Base-by-base conservation (phyloP, 106 monocot species). In the Ottelia alismoides region DNA sequence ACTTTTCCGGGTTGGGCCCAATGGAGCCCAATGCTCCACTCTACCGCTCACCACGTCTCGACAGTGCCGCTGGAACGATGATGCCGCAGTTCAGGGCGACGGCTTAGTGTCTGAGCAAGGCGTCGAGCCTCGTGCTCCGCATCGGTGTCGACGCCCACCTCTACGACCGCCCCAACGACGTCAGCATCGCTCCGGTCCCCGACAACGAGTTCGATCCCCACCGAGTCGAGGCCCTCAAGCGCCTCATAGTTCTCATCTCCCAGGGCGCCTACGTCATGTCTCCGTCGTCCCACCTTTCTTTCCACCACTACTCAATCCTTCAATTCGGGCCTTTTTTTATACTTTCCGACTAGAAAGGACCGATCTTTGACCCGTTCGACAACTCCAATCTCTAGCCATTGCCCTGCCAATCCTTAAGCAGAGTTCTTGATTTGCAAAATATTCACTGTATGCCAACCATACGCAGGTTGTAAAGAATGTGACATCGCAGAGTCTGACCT, bases 101-200 rank as follows among this genome's bases (percentile, higher is more conserved):
- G 55, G 82, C 78, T 63, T 89, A 77, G 54, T 70, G 79, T 64
- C 49, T 89, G 24, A 75, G 72, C 53, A 74, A 74, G 67, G 88
- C 96, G 11, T 89, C 96, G 47, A 82, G 79, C 30, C 72, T 98
- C 47, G 82, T 98, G 30, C 55, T 82, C 53, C 66, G 89, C 50
- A 85, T 98, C 69, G 98, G 98, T 61, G 90, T 85, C 51, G 98
- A 98, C 35, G 98, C 98, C 18, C 89, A 90, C 76, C 82, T 98
- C 27, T 98, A 98, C 72, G 98, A 90, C 55, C 85, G 90, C 30
- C 98, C 98, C 28, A 79, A 98, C 35, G 89, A 90, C 50, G 85
- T 71, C 60, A 77, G 28, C 72, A 90, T 98, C 57, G 65, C 59
- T 27, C 67, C 74, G 3, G 77, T 98, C 18, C 82, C 90, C 51